Evolutionary conservation across 441 rosid species (phyloP).

Genomic region (Arabidopsis hybrid): DNA sequence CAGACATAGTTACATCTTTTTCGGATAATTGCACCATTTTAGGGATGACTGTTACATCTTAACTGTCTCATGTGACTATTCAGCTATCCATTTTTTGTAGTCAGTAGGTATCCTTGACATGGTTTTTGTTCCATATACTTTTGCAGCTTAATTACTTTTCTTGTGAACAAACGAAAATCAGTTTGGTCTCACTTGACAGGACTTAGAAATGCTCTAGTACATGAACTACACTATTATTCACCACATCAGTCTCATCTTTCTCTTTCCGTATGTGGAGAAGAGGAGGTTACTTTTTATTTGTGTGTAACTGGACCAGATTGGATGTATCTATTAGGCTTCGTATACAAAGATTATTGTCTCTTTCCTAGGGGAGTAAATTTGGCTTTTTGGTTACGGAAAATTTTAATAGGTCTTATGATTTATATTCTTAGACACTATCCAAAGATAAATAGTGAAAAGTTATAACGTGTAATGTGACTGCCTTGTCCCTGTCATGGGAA

Average conservation of each 20-base stretch:
- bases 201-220: background rate
- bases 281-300: background rate
- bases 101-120: background rate
- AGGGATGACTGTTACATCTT: background rate
- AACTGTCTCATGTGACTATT: background rate
- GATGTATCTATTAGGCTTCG: background rate
- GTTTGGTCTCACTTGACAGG: background rate
- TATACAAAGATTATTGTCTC: background rate
- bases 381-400: background rate
- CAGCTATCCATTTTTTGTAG: background rate
- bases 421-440: background rate
- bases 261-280: background rate
- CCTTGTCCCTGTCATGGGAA: background rate
- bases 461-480: background rate
- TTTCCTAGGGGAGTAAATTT: background rate
- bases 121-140: background rate
- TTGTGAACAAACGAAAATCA: background rate
- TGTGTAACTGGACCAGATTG: slow-evolving; percentile 3
- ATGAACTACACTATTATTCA: background rate
- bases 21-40: background rate
- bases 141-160: background rate
- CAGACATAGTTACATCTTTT: background rate
- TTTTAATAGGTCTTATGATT: background rate
- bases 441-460: slow-evolving; percentile 8
- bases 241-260: background rate